phyloP scores from a whole-genome alignment of 148 eudicot genomes.

The Rhododendron williamsianum region DNA sequence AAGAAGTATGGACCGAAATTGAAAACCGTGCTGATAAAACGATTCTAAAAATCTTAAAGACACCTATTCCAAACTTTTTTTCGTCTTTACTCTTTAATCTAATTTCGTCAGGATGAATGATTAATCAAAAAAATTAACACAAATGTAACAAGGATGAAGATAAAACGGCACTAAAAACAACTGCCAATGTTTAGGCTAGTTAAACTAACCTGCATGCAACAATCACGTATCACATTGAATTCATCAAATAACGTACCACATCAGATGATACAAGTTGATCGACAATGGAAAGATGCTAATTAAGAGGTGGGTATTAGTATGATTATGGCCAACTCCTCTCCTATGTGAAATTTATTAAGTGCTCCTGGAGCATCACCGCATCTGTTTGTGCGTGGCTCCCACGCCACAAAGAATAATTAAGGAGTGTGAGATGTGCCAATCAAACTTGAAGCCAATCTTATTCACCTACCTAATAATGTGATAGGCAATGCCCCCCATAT shows the following conservation, averaged over 20 bases:
- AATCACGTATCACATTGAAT: neutral
- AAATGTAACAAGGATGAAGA: neutral
- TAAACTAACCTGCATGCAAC: neutral
- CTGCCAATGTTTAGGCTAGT: neutral
- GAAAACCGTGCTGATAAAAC: neutral
- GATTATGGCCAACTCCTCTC: too few species aligned
- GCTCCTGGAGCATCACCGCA: too few species aligned
- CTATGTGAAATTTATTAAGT: too few species aligned
- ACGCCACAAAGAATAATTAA: too few species aligned
- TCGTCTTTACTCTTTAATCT: too few species aligned
- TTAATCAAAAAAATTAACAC: too few species aligned
- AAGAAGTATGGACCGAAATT: neutral
- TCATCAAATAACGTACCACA: neutral
- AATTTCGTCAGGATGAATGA: neutral
- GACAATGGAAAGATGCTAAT: too few species aligned
- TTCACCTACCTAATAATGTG: neutral
- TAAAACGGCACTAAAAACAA: neutral
- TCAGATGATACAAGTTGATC: too few species aligned
- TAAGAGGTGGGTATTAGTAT: too few species aligned
- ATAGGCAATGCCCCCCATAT: neutral
- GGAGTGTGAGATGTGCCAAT: neutral
- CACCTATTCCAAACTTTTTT: neutral
- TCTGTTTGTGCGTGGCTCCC: too few species aligned
- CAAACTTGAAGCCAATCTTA: neutral
- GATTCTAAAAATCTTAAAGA: neutral